These are phyloP conservation scores for Colletotrichum sp. DNA, from an alignment of 2,329 filamentous ascomycete genomes.

Conservation along the genomic window DNA sequence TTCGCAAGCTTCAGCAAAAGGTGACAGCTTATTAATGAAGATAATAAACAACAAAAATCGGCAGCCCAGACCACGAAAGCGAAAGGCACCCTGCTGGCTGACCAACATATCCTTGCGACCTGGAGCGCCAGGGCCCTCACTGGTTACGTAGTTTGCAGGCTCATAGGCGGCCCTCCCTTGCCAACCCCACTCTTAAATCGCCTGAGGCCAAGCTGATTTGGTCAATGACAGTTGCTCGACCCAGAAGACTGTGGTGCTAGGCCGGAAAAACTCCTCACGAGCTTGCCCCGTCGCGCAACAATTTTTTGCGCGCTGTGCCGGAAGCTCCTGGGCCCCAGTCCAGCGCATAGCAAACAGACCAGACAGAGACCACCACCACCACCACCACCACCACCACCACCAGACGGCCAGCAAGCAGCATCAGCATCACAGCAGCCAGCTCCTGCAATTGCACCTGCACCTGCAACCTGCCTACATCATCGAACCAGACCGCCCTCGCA, in stretches of 20 bases:
- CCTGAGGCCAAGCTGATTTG: slow-evolving; percentile 19
- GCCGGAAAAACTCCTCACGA: slow-evolving; percentile 21
- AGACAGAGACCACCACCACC: background rate
- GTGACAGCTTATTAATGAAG: background rate
- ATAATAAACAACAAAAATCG: background rate
- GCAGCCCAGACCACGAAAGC: background rate
- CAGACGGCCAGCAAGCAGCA: background rate
- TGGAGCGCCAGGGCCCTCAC: background rate
- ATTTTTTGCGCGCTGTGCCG: slow-evolving; percentile 20
- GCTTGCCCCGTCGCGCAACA: slow-evolving; percentile 22
- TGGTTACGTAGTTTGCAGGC: slow-evolving; percentile 19
- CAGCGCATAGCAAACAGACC: slow-evolving; percentile 15
- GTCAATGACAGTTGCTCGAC: background rate
- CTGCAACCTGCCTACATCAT: slow-evolving; percentile 36
- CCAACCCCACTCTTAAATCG: slow-evolving; percentile 14
- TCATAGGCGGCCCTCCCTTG: slow-evolving; percentile 10
- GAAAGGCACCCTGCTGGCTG: background rate
- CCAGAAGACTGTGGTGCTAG: background rate
- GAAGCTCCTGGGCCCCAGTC: background rate
- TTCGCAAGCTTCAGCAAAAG: background rate
- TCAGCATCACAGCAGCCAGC: slow-evolving; percentile 11
- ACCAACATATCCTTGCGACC: slow-evolving; percentile 14
- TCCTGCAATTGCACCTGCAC: slow-evolving; percentile 25
- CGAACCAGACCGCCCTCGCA: slow-evolving; percentile 9
- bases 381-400: background rate